Percentiles rank a stretch among this genome's conserved stretches.
phyloP scores from a whole-genome alignment of 176 grass and related monocot species.

The Lolium multiflorum region DNA sequence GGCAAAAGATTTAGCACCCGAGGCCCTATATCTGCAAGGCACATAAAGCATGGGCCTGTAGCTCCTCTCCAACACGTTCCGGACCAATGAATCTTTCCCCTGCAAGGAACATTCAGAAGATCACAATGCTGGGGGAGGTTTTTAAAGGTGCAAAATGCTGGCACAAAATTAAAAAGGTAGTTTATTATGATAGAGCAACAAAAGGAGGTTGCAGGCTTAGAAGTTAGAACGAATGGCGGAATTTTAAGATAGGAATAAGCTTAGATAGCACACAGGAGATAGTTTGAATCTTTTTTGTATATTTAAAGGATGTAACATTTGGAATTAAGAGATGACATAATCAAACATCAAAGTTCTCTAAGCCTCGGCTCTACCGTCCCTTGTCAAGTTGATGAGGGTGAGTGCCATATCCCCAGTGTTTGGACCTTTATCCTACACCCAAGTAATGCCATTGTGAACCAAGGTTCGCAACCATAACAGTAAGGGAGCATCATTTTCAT shows the following conservation, averaged over 20 bases:
- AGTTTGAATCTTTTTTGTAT: not conserved
- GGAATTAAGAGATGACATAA: not conserved
- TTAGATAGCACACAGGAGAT: not conserved
- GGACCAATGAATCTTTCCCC: conserved; percentile 55
- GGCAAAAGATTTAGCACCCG: conserved; percentile 57
- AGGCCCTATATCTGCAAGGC: conserved; percentile 52
- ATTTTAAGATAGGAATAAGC: not conserved
- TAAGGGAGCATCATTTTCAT: conserved; percentile 8
- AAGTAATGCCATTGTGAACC: not conserved
- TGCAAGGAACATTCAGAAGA: conserved; percentile 46
- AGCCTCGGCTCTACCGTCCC: not conserved
- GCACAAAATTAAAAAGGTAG: not conserved
- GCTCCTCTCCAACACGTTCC: conserved; percentile 52
- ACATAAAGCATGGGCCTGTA: conserved; percentile 56
- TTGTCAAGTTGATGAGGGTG: not conserved
- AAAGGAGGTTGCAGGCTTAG: not conserved
- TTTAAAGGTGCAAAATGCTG: not conserved
- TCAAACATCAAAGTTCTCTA: conserved; percentile 1
- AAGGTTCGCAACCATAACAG: not conserved
- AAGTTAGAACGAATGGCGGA: conserved; percentile 7
- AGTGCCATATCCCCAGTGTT: not conserved
- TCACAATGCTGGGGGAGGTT: conserved; percentile 3
- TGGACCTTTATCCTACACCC: not conserved
- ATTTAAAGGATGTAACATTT: not conserved
- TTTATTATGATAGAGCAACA: conserved; percentile 15